These are phyloP conservation scores for Hanseniaspora pseudoguilliermondii DNA, from an alignment of 805 yeast genomes.

Conservation along the genomic window DNA sequence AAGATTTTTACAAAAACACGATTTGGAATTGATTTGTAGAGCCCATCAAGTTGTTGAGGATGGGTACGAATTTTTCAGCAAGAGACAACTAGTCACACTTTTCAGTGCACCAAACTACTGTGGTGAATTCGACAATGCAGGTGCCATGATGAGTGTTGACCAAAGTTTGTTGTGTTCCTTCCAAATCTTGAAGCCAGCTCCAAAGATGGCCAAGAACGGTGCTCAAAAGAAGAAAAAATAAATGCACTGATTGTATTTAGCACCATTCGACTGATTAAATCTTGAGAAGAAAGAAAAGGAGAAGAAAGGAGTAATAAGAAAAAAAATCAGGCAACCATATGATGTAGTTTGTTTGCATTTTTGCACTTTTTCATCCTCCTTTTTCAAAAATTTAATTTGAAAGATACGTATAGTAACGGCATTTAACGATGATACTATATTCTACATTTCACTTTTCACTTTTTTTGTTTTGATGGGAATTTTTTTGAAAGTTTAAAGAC, in stretches of 20 bases:
- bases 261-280: too few species aligned
- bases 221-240: conserved; percentile 28
- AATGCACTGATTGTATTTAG: conserved; percentile 13
- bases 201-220: conserved; percentile 41
- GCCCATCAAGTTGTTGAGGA: conserved; percentile 99
- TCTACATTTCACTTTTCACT: too few species aligned
- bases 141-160: conserved; percentile 99
- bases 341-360: too few species aligned
- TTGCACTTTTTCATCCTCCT: too few species aligned
- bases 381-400: too few species aligned
- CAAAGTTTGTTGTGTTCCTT: conserved; percentile 91
- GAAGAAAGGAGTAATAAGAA: too few species aligned
- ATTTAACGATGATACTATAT: too few species aligned
- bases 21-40: conserved; percentile 93
- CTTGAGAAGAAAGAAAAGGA: too few species aligned
- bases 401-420: too few species aligned
- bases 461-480: too few species aligned
- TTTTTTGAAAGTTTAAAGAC: background rate
- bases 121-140: conserved; percentile 98
- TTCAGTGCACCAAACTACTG: conserved; percentile 97
- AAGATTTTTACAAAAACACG: conserved; percentile 90
- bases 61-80: conserved; percentile 93
- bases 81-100: conserved; percentile 88
- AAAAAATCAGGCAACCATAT: too few species aligned
- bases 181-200: conserved; percentile 95